Percentiles rank a stretch among this genome's conserved stretches.
Conservation (phyloP, 2,329 filamentous ascomycete genomes). For the Exophiala sideris region DNA sequence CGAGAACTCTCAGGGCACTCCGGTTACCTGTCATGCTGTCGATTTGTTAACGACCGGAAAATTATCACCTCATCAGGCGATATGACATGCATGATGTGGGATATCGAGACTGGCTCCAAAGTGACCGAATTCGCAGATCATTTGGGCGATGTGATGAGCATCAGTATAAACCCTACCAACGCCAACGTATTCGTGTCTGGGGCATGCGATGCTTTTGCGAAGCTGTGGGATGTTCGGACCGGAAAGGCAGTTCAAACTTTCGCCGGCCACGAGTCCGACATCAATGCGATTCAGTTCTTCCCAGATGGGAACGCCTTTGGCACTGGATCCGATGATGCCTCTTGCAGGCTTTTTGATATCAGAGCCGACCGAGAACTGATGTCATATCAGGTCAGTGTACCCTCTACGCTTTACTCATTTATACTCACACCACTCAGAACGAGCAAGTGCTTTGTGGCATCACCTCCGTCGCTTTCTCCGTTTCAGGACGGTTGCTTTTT, state of each 20-base stretch:
- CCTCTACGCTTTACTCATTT: neutral
- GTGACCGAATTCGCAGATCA: constrained; percentile 98
- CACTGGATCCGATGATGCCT: constrained; percentile 95
- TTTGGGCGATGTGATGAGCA: constrained; percentile 98
- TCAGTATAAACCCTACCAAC: constrained; percentile 98
- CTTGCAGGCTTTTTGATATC: constrained; percentile 95
- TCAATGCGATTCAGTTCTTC: constrained; percentile 99
- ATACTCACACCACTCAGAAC: constrained; percentile 58
- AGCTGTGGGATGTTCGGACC: constrained; percentile 97
- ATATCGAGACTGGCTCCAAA: constrained; percentile 96
- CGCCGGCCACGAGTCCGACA: constrained; percentile 96
- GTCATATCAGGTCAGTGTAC: constrained; percentile 58
- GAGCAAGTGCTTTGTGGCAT: constrained; percentile 97
- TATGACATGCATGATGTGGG: constrained; percentile 99
- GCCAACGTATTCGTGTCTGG: constrained; percentile 99
- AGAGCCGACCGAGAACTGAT: constrained; percentile 81
- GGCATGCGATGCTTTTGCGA: constrained; percentile 96
- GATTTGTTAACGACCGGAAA: constrained; percentile 96
- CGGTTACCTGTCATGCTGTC: constrained; percentile 95
- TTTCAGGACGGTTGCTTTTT: constrained; percentile 90
- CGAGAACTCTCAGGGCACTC: constrained; percentile 95
- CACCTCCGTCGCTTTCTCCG: constrained; percentile 95
- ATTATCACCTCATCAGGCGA: constrained; percentile 98
- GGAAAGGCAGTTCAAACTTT: constrained; percentile 99
- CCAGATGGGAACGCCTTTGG: constrained; percentile 98